Percentiles rank a stretch among this genome's conserved stretches.
Evolutionary conservation across 2,329 filamentous ascomycete genomes (phyloP).

Genomic region (Pseudocercospora vitis): DNA sequence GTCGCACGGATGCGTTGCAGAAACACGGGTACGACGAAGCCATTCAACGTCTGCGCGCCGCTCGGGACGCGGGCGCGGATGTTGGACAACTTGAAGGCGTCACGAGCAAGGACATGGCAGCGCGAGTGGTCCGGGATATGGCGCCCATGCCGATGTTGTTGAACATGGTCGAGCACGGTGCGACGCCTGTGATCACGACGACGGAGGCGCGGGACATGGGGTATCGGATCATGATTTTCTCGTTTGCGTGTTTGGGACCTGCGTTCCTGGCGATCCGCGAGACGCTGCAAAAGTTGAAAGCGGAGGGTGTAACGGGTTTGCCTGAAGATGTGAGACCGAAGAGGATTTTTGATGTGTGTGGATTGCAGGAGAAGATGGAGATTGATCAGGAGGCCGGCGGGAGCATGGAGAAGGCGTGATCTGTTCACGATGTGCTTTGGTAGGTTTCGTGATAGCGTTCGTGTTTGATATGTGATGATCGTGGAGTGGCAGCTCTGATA

Average conservation of each 20-base stretch:
- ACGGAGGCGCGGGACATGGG: conserved; percentile 56
- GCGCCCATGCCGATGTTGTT: conserved; percentile 53
- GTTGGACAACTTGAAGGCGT: conserved; percentile 61
- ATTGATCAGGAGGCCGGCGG: conserved; percentile 17
- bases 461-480: background rate
- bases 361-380: conserved; percentile 17
- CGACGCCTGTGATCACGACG: conserved; percentile 54
- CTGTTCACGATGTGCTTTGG: too few relatives aligned
- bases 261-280: conserved; percentile 18
- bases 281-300: conserved; percentile 21
- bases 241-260: conserved; percentile 19
- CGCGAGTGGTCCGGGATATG: conserved; percentile 48
- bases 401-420: conserved; percentile 12
- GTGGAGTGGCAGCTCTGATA: background rate
- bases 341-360: conserved; percentile 22
- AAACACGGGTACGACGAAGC: conserved; percentile 57
- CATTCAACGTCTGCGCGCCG: conserved; percentile 50
- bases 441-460: too few relatives aligned
- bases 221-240: conserved; percentile 57
- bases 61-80: conserved; percentile 57
- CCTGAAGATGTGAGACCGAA: conserved; percentile 18
- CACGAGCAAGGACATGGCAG: conserved; percentile 50
- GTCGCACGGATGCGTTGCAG: conserved; percentile 61
- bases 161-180: conserved; percentile 58
- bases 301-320: conserved; percentile 16